phyloP scores from a whole-genome alignment of 2,329 filamentous ascomycete species.

The Colletotrichum melonis region DNA sequence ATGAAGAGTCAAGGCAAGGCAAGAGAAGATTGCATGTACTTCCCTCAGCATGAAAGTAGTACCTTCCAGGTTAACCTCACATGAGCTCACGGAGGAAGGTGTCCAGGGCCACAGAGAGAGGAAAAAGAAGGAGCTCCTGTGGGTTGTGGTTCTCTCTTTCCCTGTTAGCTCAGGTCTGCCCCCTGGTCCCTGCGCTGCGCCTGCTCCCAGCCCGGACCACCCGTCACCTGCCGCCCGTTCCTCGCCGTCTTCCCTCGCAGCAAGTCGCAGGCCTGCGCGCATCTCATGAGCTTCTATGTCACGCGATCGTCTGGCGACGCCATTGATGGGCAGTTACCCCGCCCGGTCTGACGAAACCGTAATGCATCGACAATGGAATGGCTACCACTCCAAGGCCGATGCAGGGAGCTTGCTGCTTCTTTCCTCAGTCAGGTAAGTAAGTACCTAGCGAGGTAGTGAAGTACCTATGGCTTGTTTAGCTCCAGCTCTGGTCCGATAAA shows the following conservation, averaged over 20 bases:
- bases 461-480: background rate
- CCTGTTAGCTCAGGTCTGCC: background rate
- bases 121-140: background rate
- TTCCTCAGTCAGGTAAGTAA: background rate
- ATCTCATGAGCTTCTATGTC: slow-evolving; percentile 28
- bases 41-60: background rate
- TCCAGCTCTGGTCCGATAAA: background rate
- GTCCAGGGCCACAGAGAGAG: background rate
- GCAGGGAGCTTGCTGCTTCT: background rate
- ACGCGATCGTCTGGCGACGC: slow-evolving; percentile 34
- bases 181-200: background rate
- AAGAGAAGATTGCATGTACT: background rate
- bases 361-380: slow-evolving; percentile 29
- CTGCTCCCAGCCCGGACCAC: slow-evolving; percentile 1
- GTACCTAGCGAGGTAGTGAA: too few species aligned
- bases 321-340: slow-evolving; percentile 35
- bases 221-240: slow-evolving; percentile 23
- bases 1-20: background rate
- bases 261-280: background rate
- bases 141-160: background rate
- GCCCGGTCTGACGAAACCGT: slow-evolving; percentile 37
- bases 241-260: background rate
- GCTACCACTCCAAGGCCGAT: background rate
- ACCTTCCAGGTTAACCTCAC: background rate
- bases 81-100: background rate